phyloP scores from a whole-genome alignment of 805 yeast species.

The Brettanomyces anomalus region DNA sequence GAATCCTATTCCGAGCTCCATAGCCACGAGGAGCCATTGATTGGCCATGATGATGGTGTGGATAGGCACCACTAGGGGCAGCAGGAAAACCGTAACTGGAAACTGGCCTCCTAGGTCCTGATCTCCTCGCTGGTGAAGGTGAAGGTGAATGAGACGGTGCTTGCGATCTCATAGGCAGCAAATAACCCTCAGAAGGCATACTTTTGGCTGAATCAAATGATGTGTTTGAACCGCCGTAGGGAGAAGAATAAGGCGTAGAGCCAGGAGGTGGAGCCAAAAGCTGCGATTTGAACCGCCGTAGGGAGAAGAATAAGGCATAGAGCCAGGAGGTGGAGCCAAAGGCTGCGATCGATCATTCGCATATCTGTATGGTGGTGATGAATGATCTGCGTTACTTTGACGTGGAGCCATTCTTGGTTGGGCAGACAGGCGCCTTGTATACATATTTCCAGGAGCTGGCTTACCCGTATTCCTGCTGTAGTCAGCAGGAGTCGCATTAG shows the following conservation, averaged over 20 bases:
- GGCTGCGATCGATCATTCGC: too few relatives aligned
- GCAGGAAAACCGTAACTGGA: background rate
- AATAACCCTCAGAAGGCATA: background rate
- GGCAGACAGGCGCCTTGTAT: too few relatives aligned
- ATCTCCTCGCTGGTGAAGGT: background rate
- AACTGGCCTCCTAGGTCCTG: background rate
- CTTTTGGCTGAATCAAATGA: slow-evolving; percentile 1
- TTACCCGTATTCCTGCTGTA: too few relatives aligned
- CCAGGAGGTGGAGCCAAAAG: background rate
- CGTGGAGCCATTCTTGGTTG: too few relatives aligned
- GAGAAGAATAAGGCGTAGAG: background rate
- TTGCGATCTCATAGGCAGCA: background rate
- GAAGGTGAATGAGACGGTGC: background rate
- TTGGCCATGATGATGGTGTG: background rate
- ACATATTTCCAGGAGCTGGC: too few relatives aligned
- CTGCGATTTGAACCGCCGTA: background rate
- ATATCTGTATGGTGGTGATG: too few relatives aligned
- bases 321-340: background rate
- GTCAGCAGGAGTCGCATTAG: too few relatives aligned
- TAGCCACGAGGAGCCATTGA: too few relatives aligned
- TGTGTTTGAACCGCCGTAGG: background rate
- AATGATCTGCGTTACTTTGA: too few relatives aligned
- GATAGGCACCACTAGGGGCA: background rate
- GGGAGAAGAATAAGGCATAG: background rate
- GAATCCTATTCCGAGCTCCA: too few relatives aligned